Percentiles rank a stretch among this genome's conserved stretches.
These are phyloP conservation scores for Lipomyces anomalus DNA, from an alignment of 805 yeast genomes.

Conservation along the genomic window DNA sequence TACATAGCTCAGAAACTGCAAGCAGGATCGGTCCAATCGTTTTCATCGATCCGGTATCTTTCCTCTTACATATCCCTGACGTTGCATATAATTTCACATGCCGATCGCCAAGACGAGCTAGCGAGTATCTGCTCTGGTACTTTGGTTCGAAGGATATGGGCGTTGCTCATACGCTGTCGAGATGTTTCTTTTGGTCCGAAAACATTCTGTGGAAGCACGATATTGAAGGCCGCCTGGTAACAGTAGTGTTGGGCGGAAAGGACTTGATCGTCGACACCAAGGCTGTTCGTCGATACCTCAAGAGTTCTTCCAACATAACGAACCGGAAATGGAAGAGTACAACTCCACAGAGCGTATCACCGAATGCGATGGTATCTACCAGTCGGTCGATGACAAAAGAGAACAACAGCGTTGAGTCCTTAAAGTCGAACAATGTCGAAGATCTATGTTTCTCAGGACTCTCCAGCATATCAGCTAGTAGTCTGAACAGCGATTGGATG, in stretches of 20 bases:
- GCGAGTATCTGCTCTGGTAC: conserved; percentile 2
- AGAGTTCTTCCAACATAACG: neutral
- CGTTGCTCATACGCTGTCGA: conserved; percentile 1
- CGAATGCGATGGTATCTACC: too few relatives aligned
- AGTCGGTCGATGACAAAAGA: too few relatives aligned
- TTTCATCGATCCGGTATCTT: neutral
- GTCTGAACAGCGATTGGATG: neutral
- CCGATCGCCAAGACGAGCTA: conserved; percentile 2
- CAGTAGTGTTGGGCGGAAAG: conserved; percentile 1
- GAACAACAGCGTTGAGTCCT: too few relatives aligned
- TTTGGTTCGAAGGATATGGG: conserved; percentile 2
- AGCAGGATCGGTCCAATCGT: neutral
- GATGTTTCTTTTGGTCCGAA: conserved; percentile 4
- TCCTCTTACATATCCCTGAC: conserved; percentile 1
- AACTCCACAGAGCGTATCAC: too few relatives aligned
- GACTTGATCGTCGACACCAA: conserved; percentile 2
- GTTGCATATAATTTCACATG: conserved; percentile 5
- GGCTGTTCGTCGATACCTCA: neutral
- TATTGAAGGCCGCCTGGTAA: neutral
- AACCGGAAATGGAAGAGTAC: too few relatives aligned
- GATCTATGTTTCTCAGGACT: too few relatives aligned
- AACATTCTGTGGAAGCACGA: conserved; percentile 2
- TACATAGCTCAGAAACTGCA: neutral
- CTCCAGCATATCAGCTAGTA: too few relatives aligned
- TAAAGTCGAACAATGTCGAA: too few relatives aligned